Base-by-base conservation (phyloP, 768 basidiomycete genomes). In the Mrakia hoshinonis region DNA sequence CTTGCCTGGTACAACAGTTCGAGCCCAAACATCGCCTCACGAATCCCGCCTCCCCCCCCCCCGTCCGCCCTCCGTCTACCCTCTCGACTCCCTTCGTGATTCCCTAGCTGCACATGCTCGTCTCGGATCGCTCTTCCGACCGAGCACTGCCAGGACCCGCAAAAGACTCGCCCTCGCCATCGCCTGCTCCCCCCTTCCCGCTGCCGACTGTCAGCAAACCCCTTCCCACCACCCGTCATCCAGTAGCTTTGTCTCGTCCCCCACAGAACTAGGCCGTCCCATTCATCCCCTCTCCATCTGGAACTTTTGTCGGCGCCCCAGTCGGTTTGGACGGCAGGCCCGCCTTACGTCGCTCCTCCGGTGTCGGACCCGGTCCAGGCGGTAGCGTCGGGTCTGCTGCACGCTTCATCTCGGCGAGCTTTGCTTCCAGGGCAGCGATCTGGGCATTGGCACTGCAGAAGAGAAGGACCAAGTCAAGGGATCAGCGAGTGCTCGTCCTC, bases 401-500 rank as follows among this genome's bases (percentile, higher is more conserved):
- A 3, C 64, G 64, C 75, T 87, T 86, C 85, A 96, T 86, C 74
- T 91, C 86, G 22, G 87, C 85, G 29, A 99, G 82, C 79, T 99
- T 99, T 2, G 95, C 95, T 80, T 99, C 96, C 84, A 97, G 89
- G 76, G 88, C 85, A 10, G 93, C 92, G 75, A 99, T 99, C 81
- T 97, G 96, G 75, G 87, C 87, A 54, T 84, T 81, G 1, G 91
- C 93, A 63, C 90, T 94, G 76, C 1, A 29, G 55, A 34, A n/a
- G 47, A 6, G 48, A 51, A 58, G 36, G 13, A 6, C 51, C 18
- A 60, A 38, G 36, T 26, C 48, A 20, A 36, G 47, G 46, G n/a
- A 63, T 18, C 39, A 54, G 54, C 26, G 22, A 55, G 13, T 61
- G 26, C 47, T 24, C 24, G 24, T 24, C 43, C 43, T 60, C 46